Evolutionary conservation across 352 stramenopile genomes (phyloP).

Genomic region (Phytophthora pistaciae): DNA sequence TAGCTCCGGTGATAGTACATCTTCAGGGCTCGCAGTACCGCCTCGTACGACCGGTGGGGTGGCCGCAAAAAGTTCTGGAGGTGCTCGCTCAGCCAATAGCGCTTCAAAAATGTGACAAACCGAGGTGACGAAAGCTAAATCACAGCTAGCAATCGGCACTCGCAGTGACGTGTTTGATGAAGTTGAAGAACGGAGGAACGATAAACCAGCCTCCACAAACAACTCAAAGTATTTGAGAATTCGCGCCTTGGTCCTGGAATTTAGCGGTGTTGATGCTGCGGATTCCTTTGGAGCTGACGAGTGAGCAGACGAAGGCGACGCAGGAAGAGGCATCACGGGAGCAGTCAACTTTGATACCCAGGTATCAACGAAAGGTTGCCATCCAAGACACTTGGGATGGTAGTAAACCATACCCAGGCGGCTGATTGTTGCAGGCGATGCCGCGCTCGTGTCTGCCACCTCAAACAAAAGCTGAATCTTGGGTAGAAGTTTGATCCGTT

Average conservation of each 20-base stretch:
- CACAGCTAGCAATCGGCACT: constrained; percentile 58
- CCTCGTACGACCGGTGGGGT: constrained; percentile 9
- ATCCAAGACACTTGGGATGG: constrained; percentile 64
- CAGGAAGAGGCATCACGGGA: constrained; percentile 9
- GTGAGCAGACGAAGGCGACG: not conserved
- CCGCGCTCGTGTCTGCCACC: constrained; percentile 90
- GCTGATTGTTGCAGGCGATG: constrained; percentile 93
- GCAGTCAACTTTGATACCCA: constrained; percentile 61
- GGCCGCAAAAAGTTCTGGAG: constrained; percentile 46
- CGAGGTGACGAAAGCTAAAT: constrained; percentile 57
- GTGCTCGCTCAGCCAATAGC: constrained; percentile 49
- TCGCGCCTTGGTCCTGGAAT: constrained; percentile 44
- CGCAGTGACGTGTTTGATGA: constrained; percentile 14
- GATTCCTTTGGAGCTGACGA: constrained; percentile 2
- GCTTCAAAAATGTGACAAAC: constrained; percentile 73
- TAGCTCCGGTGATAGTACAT: constrained; percentile 23
- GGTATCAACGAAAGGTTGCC: constrained; percentile 67
- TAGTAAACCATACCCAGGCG: constrained; percentile 94
- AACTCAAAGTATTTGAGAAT: constrained; percentile 70
- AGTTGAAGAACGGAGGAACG: constrained; percentile 46
- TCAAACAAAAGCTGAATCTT: constrained; percentile 95
- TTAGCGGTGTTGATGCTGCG: constrained; percentile 30
- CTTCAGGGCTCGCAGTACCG: constrained; percentile 8
- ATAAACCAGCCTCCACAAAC: constrained; percentile 63
- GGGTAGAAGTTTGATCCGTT: constrained; percentile 85